Evolutionary conservation across 2,329 filamentous ascomycete species (phyloP), one percentile per base, ranked within the genome.

Genomic region (Aaosphaeria pasadenensis): DNA sequence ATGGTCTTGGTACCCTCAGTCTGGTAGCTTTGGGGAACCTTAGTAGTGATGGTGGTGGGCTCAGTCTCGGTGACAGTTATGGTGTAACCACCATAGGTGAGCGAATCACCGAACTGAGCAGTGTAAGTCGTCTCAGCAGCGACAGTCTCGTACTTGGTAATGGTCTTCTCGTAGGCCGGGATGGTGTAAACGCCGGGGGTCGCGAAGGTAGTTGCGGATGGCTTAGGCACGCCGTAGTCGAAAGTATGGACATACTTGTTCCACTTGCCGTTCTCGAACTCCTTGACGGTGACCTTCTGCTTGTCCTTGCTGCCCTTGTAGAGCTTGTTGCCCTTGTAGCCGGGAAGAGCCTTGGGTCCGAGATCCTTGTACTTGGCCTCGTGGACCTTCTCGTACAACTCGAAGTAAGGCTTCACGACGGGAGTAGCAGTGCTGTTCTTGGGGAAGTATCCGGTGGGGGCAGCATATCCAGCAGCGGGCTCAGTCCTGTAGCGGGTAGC

Each of bases 211-310:
- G 57, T 64, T 29, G 52, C 55, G 28, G 57, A 51, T 2, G 59
- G 57, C 47, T 59, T 59, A 31, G 65, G 63, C 13, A 49, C 52
- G 42, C 60, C 59, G 46, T 66, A 64, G 17, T 47, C 53, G 42
- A 55, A 51, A 36, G 49, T 56, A 31, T 57, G 43, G 9, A 50
- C 49, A 43, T 66, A 64, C 30, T 53, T 49, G 6, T 50, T 51
- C 57, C 64, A 67, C 45, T 66, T 64, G 40, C 62, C 63, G 11
- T 55, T 46, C 46, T 59, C 59, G 59, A 57, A 65, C 56, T 68
- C 60, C 53, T 58, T 63, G 43, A 66, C 54, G 13, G 54, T 43
- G 32, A 60, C 59, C 11, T 56, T 55, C 53, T 68, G 65, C 28
- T 55, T 45, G 17, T 50, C 43, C 17, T 51, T 43, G 9, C n/a